Percentiles rank a stretch among this genome's conserved stretches.
Evolutionary conservation across 129 eudicot species (phyloP).

Genomic region (Calendula officinalis): DNA sequence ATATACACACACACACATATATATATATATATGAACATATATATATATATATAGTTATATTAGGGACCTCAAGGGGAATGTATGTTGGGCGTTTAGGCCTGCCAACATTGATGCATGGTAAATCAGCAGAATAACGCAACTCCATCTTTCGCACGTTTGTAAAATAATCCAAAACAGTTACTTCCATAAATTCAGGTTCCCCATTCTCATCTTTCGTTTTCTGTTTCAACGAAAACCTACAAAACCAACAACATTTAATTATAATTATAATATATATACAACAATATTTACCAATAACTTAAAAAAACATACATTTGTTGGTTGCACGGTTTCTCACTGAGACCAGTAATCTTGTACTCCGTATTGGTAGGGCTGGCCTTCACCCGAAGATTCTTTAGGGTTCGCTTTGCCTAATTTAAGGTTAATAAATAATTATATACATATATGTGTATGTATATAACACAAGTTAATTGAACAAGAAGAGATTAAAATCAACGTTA

Average conservation of each 20-base stretch:
- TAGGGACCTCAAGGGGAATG: constrained; percentile 91
- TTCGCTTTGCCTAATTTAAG: constrained; percentile 53
- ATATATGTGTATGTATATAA: not conserved
- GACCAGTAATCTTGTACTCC: constrained; percentile 65
- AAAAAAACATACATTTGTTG: constrained; percentile 54
- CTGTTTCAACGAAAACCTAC: constrained; percentile 52
- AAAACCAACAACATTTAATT: not conserved
- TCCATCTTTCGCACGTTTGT: constrained; percentile 53
- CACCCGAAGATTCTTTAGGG: constrained; percentile 62
- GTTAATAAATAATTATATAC: not conserved
- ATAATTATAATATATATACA: not conserved
- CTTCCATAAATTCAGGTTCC: constrained; percentile 42
- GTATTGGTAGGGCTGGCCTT: constrained; percentile 48
- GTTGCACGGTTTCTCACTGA: constrained; percentile 67
- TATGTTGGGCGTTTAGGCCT: constrained; percentile 77
- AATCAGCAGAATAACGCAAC: constrained; percentile 66
- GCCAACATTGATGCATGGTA: constrained; percentile 89
- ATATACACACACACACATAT: too few relatives aligned
- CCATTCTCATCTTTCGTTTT: constrained; percentile 39
- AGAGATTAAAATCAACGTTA: constrained; percentile 13
- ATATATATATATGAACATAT: too few relatives aligned
- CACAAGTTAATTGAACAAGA: not conserved
- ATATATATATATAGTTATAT: too few relatives aligned
- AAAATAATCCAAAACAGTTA: constrained; percentile 79
- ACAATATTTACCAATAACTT: not conserved